Base-by-base conservation (phyloP, 768 basidiomycete species). In the Royoungia palumana region DNA sequence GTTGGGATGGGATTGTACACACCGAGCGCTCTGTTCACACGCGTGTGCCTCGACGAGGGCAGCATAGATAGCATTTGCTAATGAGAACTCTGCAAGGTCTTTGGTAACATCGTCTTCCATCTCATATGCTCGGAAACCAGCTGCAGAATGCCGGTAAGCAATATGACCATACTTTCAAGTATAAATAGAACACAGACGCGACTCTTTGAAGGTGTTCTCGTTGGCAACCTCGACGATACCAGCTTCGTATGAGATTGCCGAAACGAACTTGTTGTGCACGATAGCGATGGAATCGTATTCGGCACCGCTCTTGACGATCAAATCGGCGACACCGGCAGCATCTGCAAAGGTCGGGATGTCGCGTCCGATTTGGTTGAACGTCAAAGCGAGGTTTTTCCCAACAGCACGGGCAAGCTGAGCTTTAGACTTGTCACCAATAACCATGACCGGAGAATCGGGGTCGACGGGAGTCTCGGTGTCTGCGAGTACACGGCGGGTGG, bases 401-500 rank as follows among this genome's bases (percentile, higher is more conserved):
- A 85, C 63, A 27, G 74, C 66, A 53, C 94, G 87, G 13, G 76
- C 68, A 43, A 99, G 83, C 72, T 99, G 96, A 37, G 80, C 80
- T 77, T 98, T 98, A 63, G 89, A 87, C 81, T 97, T 98, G 82
- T 99, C 96, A 52, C 96, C 96, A 49, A 97, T 78, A 62, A 96
- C 79, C 75, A 93, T 84, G 68, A 97, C 62, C 41, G 83, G 79
- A 4, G 86, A 87, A 53, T 79, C 78, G 10, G 72, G 44, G 49
- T 82, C 81, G 41, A 85, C 75, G 24, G 59, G 66, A 54, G 71
- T 68, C 40, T 71, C 72, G 37, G 75, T 72, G 60, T 81, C 78
- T 25, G 67, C 71, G 47, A 94, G 63, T 25, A 80, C 86, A 49
- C 79, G 81, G 58, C 90, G 89, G 43, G 92, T 89, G 47, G 83